Evolutionary conservation across 108 stramenopile genomes (phyloP).

Genomic region (Discostella stelligeroides): DNA sequence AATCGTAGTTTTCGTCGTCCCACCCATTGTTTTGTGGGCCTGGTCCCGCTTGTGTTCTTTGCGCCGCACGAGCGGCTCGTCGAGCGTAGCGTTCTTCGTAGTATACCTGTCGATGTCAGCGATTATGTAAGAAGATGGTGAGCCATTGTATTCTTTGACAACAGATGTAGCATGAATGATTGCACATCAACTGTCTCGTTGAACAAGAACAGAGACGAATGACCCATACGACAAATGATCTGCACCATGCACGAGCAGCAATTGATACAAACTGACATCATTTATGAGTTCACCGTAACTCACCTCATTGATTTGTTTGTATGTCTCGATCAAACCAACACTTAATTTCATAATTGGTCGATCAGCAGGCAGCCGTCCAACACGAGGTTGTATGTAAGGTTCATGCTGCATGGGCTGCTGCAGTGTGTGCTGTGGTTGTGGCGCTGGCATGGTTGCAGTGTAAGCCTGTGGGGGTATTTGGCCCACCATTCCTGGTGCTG

Average conservation of each 20-base stretch:
- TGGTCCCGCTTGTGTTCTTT: slow-evolving; percentile 17
- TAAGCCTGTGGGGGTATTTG: slow-evolving; percentile 20
- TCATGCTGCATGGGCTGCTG: slow-evolving; percentile 21
- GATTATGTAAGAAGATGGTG: not conserved
- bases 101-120: slow-evolving; percentile 57
- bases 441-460: slow-evolving; percentile 5
- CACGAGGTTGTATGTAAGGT: slow-evolving; percentile 25
- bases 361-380: slow-evolving; percentile 54
- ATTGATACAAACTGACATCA: too few relatives aligned
- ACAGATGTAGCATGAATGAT: not conserved
- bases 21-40: slow-evolving; percentile 74
- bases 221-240: too few relatives aligned
- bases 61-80: slow-evolving; percentile 60
- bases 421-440: slow-evolving; percentile 1
- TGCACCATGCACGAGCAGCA: not conserved
- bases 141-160: not conserved
- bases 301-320: slow-evolving; percentile 91
- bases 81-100: slow-evolving; percentile 85
- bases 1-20: slow-evolving; percentile 98
- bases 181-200: too few relatives aligned
- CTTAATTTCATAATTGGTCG: slow-evolving; percentile 89
- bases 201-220: too few relatives aligned
- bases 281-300: slow-evolving; percentile 4
- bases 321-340: slow-evolving; percentile 90
- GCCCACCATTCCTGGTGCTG: slow-evolving; percentile 20